Conservation (phyloP, 257 asterid genomes). For the Solanum arcanum region DNA sequence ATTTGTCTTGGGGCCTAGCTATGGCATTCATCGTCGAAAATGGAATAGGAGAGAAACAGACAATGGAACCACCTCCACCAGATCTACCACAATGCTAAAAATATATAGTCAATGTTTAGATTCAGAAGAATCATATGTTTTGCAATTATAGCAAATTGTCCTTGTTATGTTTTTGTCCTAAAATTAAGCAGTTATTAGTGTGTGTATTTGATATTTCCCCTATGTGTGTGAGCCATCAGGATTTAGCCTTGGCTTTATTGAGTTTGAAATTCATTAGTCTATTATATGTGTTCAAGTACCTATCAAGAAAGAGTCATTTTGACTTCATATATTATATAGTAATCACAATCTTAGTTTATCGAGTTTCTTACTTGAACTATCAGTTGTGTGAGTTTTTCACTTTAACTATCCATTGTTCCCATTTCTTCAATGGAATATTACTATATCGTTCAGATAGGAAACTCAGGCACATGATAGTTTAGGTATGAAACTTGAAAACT, state of each 20-base stretch:
- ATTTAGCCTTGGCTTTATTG: not conserved
- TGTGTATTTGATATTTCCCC: not conserved
- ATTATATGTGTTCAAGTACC: not conserved
- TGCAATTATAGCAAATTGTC: not conserved
- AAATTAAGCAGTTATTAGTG: not conserved
- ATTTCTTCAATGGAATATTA: too few relatives aligned
- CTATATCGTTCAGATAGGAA: too few relatives aligned
- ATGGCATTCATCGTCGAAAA: constrained; percentile 49
- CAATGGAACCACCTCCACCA: constrained; percentile 43
- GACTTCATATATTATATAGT: not conserved
- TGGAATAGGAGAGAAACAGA: constrained; percentile 34
- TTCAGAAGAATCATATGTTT: not conserved
- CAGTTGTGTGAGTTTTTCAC: not conserved
- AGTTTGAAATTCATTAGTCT: not conserved
- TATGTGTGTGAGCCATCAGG: not conserved
- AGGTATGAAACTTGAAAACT: too few relatives aligned
- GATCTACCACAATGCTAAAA: constrained; percentile 48
- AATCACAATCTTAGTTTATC: not conserved
- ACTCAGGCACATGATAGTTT: not conserved
- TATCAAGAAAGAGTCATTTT: too few relatives aligned
- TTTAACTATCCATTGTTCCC: not conserved
- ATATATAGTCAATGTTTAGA: not conserved
- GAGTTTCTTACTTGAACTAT: not conserved
- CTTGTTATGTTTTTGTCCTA: not conserved
- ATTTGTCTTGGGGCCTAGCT: constrained; percentile 50